Percentiles rank a stretch among this genome's conserved stretches.
phyloP scores from a whole-genome alignment of 1,284 basidiomycete species.

The Cystobasidiaceae sp. region DNA sequence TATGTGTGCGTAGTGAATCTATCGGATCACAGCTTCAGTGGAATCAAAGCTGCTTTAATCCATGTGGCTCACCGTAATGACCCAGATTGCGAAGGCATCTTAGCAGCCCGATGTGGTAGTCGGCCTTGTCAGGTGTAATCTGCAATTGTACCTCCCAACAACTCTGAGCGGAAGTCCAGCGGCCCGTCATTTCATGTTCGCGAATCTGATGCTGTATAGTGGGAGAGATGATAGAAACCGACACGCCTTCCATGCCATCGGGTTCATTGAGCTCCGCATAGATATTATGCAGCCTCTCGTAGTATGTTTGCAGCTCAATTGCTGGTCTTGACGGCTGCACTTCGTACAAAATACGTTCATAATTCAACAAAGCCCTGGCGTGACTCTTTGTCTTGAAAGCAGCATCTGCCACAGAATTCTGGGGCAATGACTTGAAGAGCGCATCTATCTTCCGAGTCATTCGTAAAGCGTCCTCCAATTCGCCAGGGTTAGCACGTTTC shows the following conservation, averaged over 20 bases:
- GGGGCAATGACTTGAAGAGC: slow-evolving; percentile 44
- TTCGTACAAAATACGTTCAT: slow-evolving; percentile 70
- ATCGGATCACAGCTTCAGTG: background rate
- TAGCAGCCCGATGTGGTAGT: slow-evolving; percentile 82
- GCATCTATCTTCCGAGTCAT: slow-evolving; percentile 34
- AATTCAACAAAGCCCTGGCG: slow-evolving; percentile 89
- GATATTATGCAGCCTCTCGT: slow-evolving; percentile 89
- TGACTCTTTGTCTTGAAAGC: slow-evolving; percentile 91
- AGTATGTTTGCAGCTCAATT: slow-evolving; percentile 62
- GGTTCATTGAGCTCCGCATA: slow-evolving; percentile 96
- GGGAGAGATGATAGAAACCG: slow-evolving; percentile 79
- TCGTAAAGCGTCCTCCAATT: slow-evolving; percentile 43
- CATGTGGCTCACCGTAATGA: slow-evolving; percentile 72
- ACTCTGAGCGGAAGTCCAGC: slow-evolving; percentile 97
- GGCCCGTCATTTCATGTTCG: slow-evolving; percentile 93
- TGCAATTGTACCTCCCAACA: slow-evolving; percentile 99
- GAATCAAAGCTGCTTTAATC: background rate
- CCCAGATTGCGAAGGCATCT: slow-evolving; percentile 90
- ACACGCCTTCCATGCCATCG: slow-evolving; percentile 98
- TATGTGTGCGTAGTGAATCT: slow-evolving; percentile 95
- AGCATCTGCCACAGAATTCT: slow-evolving; percentile 84
- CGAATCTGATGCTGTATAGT: slow-evolving; percentile 95
- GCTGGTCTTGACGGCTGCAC: slow-evolving; percentile 37
- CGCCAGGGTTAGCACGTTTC: slow-evolving; percentile 44
- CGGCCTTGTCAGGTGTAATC: slow-evolving; percentile 78